Base-by-base conservation (phyloP, 768 basidiomycete genomes). In the Tulasnella sp. region DNA sequence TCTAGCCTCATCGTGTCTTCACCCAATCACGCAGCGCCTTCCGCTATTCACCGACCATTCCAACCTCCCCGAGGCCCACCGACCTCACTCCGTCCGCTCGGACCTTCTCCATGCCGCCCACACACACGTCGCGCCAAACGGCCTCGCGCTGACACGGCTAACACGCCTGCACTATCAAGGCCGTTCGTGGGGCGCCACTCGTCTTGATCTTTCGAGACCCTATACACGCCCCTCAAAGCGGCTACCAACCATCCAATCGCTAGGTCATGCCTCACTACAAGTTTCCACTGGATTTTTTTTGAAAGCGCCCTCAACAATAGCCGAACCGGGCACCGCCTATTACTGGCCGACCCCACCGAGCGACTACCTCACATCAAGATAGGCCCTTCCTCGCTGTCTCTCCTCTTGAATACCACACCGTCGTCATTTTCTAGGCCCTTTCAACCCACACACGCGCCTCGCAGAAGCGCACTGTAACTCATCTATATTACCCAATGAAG, bases 61-160 rank as follows among this genome's bases (percentile, higher is more conserved):
- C 48, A 50, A 50, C 8, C n/a, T 16, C 60, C 31, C n/a, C 60
- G 24, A 7, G 60, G 60, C 28, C 31, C n/a, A 64, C 60, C 60
- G 60, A 64, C 60, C 60, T 64, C 60, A 14, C 60, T 64, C 60
- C 60, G 14, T 24, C 60, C 60, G n/a, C 31, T 64, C 60, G 60
- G 60, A 64, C 60, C 5, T 64, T 64, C 60, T 12, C 60, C 31
- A 64, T 64, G 12, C n/a, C 60, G 60, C 60, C 60, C 60, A 64
- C n/a, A 64, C n/a, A 24, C 60, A 31, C 54, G 54, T 28, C 24
- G 12, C 60, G 60, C 60, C n/a, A 64, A 24, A n/a, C n/a, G 60
- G 60, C 60, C 60, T 64, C 60, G n/a, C n/a, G 6, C 8, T 28
- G 24, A 28, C 60, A 31, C 60, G 60, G 60, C 24, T n/a, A 64